Base-by-base conservation (phyloP, 306 rosid species). In the Nissolia schottii region DNA sequence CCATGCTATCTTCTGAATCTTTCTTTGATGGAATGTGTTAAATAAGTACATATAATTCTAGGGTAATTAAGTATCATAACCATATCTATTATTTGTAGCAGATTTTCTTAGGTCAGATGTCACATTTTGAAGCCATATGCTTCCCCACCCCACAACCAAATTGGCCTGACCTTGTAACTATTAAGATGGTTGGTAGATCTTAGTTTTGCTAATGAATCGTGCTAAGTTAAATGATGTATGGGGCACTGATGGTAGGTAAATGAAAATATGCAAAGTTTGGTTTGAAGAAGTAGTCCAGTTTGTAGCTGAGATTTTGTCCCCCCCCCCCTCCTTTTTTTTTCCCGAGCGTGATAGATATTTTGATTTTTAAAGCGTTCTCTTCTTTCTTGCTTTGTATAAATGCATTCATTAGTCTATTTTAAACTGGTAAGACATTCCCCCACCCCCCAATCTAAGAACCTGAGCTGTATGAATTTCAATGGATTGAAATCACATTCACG, bases 1-100 rank as follows among this genome's bases (percentile, higher is more conserved):
- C 71, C 71, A 38, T 45, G 56, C 15, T 13, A 65, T 46, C 40
- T 74, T 55, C 18, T 54, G 66, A 69, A n/a, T 61, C 51, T 45
- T 37, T 19, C 20, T 73, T 50, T 34, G 34, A 45, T 65, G 69
- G 49, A 51, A 19, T 75, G 1, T 57, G 64, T 78, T 64, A 34
- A 55, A 51, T 68, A 67, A 18, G 54, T 60, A 7, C 51, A 3
- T 63, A 43, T 45, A 67, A 46, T 37, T 66, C 64, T 14, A 15
- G 34, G 40, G 53, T 29, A 38, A 34, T 37, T 32, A 31, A 67
- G 57, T 45, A 24, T 58, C 82, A 45, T 67, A 49, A 29, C 64
- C 37, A 12, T 67, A 56, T 10, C 61, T 18, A 40, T 72, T 29
- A 54, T 31, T 53, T 35, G n/a, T 65, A 3, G 40, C 41, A 78